Percentiles rank a stretch among this genome's conserved stretches.
These are phyloP conservation scores for Suillus hirtellus DNA, from an alignment of 768 basidiomycete genomes.

Conservation along the genomic window DNA sequence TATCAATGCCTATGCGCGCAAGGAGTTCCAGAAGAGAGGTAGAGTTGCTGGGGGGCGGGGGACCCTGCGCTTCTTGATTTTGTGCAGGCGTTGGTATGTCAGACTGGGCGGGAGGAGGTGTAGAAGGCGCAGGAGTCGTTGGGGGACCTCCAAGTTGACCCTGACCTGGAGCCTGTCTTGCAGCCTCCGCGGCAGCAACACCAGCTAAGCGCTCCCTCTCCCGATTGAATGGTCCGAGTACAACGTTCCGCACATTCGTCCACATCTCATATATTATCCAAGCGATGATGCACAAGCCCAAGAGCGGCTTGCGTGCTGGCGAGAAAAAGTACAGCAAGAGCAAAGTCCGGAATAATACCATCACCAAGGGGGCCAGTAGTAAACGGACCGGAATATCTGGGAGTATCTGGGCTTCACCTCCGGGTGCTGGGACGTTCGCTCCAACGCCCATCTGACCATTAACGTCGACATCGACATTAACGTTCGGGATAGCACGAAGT, in stretches of 20 bases:
- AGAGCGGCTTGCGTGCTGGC: constrained; percentile 69
- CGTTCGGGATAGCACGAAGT: constrained; percentile 40
- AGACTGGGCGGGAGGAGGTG: constrained; percentile 19
- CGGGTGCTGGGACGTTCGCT: constrained; percentile 18
- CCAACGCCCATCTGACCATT: constrained; percentile 20
- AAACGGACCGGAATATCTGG: constrained; percentile 67
- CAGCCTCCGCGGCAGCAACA: constrained; percentile 23
- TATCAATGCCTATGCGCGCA: constrained; percentile 56
- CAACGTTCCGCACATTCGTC: constrained; percentile 57
- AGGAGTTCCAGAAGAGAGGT: constrained; percentile 48
- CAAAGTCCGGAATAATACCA: constrained; percentile 67
- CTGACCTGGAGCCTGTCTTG: constrained; percentile 22
- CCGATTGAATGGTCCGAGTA: constrained; percentile 40
- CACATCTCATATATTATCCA: constrained; percentile 80
- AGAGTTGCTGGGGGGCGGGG: constrained; percentile 31
- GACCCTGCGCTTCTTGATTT: constrained; percentile 27
- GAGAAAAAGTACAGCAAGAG: constrained; percentile 78
- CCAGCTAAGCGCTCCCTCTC: constrained; percentile 28
- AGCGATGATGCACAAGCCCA: constrained; percentile 61
- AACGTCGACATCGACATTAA: constrained; percentile 18
- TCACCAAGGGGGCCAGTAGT: constrained; percentile 61
- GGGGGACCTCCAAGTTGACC: constrained; percentile 27
- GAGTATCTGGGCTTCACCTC: constrained; percentile 37
- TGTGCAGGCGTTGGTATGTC: constrained; percentile 17
- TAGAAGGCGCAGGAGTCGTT: constrained; percentile 17